Percentiles rank a stretch among this genome's conserved stretches.
Evolutionary conservation across 805 yeast species (phyloP).

Genomic region (Saccharomycopsis babjevae): DNA sequence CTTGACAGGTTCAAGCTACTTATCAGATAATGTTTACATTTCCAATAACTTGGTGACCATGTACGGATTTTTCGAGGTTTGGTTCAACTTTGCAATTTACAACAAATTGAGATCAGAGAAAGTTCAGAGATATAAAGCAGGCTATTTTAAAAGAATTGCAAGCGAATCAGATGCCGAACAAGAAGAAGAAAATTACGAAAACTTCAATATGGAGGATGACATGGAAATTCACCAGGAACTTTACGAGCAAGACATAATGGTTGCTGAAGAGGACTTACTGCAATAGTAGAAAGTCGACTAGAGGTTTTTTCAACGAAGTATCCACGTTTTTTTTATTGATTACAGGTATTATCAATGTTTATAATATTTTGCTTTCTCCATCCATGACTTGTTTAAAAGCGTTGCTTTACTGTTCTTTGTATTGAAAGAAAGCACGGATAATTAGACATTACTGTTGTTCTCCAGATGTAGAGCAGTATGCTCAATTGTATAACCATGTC

Average conservation of each 20-base stretch:
- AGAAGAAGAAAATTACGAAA: neutral
- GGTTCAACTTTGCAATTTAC: conserved; percentile 45
- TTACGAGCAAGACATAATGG: neutral
- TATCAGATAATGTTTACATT: conserved; percentile 30
- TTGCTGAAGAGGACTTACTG: neutral
- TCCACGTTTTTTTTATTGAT: no score
- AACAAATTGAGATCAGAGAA: conserved; percentile 45
- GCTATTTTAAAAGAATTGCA: conserved; percentile 7
- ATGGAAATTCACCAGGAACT: neutral
- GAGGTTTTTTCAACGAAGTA: neutral
- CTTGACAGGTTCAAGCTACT: conserved; percentile 35
- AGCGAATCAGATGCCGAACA: neutral
- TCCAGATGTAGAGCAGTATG: no score
- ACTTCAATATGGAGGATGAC: neutral
- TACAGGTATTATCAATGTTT: no score
- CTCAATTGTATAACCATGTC: no score
- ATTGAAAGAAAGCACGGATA: no score
- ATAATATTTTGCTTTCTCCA: no score
- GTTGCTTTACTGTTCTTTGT: no score
- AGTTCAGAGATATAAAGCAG: conserved; percentile 30
- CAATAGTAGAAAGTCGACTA: neutral
- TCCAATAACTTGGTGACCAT: conserved; percentile 41
- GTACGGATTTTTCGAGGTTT: conserved; percentile 43
- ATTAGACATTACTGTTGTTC: no score
- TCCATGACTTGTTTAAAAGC: no score